Percentiles rank a stretch among this genome's conserved stretches.
These are phyloP conservation scores for Sphagnum magellanicum DNA, from an alignment of 228 moss, liverwort and hornwort genomes.

Conservation along the genomic window DNA sequence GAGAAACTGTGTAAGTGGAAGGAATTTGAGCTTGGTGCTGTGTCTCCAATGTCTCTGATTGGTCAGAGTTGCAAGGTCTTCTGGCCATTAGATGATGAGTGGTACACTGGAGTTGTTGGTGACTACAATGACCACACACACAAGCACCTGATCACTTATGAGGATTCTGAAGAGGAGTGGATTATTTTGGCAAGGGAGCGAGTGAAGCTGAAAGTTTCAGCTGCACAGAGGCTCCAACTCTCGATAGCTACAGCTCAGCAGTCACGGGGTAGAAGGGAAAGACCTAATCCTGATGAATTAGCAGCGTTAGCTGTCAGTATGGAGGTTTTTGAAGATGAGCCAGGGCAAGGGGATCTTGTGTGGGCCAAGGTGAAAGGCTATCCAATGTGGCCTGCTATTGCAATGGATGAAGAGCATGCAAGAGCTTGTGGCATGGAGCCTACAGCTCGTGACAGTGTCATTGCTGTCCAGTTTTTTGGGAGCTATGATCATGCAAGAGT, in stretches of 20 bases:
- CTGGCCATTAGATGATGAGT: conserved; percentile 52
- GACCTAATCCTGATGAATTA: conserved; percentile 37
- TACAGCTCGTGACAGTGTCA: conserved; percentile 30
- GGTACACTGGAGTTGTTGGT: conserved; percentile 51
- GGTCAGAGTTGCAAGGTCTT: conserved; percentile 58
- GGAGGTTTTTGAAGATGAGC: conserved; percentile 42
- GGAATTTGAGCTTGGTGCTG: conserved; percentile 48
- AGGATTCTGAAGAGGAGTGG: conserved; percentile 55
- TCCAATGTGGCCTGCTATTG: conserved; percentile 58
- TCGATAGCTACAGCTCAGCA: conserved; percentile 23
- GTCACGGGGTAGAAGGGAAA: conserved; percentile 10
- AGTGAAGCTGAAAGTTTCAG: conserved; percentile 27
- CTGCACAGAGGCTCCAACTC: conserved; percentile 3
- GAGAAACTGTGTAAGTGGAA: conserved; percentile 42
- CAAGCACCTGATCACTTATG: conserved; percentile 52
- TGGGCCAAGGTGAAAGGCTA: conserved; percentile 65
- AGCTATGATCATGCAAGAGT: conserved; percentile 58
- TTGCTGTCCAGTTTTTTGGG: conserved; percentile 58
- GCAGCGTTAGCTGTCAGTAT: conserved; percentile 39
- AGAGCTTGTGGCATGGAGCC: conserved; percentile 31
- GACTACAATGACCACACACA: conserved; percentile 45
- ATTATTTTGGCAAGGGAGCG: conserved; percentile 42
- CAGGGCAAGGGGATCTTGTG: conserved; percentile 42
- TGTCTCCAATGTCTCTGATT: conserved; percentile 40
- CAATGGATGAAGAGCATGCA: conserved; percentile 59